Evolutionary conservation across 176 grass and related monocot species (phyloP).

Genomic region (Ampelocalamus luodianensis): DNA sequence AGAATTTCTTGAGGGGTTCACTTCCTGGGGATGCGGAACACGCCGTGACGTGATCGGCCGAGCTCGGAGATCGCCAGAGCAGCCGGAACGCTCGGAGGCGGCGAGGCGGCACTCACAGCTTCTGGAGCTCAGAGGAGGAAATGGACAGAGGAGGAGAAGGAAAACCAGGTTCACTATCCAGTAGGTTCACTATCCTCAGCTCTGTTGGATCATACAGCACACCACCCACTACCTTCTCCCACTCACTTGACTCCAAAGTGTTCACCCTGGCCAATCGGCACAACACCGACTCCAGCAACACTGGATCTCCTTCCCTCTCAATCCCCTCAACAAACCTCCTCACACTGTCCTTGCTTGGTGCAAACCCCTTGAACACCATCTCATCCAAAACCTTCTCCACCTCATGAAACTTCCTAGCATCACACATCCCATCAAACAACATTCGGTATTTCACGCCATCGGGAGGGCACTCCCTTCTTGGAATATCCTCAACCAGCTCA

Average conservation of each 20-base stretch:
- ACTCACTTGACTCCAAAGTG: slow-evolving; percentile 48
- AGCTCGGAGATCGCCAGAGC: too few species aligned
- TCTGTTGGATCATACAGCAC: slow-evolving; percentile 14
- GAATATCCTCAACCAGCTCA: slow-evolving; percentile 70
- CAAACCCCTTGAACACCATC: slow-evolving; percentile 69
- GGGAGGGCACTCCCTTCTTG: slow-evolving; percentile 48
- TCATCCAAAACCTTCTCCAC: slow-evolving; percentile 57
- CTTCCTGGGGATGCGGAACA: too few species aligned
- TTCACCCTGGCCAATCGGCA: slow-evolving; percentile 45
- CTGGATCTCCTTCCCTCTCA: slow-evolving; percentile 42
- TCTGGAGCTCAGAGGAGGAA: too few species aligned
- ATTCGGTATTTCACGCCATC: slow-evolving; percentile 62
- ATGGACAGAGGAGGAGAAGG: too few species aligned
- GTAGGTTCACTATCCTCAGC: slow-evolving; percentile 9
- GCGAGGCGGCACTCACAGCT: too few species aligned
- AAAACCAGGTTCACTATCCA: too few species aligned
- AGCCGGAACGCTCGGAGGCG: too few species aligned
- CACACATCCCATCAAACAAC: slow-evolving; percentile 58
- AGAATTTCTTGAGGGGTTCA: too few species aligned
- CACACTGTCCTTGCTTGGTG: slow-evolving; percentile 43
- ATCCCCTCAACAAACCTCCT: slow-evolving; percentile 57
- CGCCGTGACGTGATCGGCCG: too few species aligned
- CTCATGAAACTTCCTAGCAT: slow-evolving; percentile 47
- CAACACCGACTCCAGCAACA: slow-evolving; percentile 35
- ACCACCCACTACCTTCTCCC: slow-evolving; percentile 49